These are phyloP conservation scores for Claviceps fusiformis DNA, from an alignment of 2,329 filamentous ascomycete species.

Conservation along the genomic window DNA sequence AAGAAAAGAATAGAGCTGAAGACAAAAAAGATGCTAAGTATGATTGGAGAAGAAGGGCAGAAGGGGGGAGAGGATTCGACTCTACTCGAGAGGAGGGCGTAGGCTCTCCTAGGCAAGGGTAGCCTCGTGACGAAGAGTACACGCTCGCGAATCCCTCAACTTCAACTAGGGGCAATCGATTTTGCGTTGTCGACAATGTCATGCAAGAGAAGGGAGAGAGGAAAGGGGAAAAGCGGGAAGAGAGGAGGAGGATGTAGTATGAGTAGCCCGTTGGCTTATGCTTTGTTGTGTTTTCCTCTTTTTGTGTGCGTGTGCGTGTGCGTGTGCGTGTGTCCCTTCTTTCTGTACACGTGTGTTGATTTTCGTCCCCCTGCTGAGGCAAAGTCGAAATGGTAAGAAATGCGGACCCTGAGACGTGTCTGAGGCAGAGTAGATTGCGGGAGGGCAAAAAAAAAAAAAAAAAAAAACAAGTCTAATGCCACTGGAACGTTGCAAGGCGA, in stretches of 20 bases:
- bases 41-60: background rate
- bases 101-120: background rate
- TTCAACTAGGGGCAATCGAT: constrained; percentile 1
- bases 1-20: background rate
- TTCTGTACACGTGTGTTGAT: background rate
- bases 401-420: constrained; percentile 7
- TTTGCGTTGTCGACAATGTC: constrained; percentile 1
- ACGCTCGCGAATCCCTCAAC: constrained; percentile 1
- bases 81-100: constrained; percentile 1
- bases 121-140: constrained; percentile 1
- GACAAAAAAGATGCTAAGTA: background rate
- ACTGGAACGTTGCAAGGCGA: background rate
- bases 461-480: background rate
- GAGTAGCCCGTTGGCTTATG: background rate
- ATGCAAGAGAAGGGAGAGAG: background rate
- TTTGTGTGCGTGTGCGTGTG: no score
- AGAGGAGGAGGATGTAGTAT: background rate
- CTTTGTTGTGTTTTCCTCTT: background rate
- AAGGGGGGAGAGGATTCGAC: no score
- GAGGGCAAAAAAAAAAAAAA: background rate
- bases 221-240: background rate
- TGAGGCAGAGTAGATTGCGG: constrained; percentile 4
- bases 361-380: background rate
- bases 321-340: no score
- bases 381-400: constrained; percentile 2